These are phyloP conservation scores for Seminavis robusta DNA, from an alignment of 108 stramenopile genomes.

Conservation along the genomic window DNA sequence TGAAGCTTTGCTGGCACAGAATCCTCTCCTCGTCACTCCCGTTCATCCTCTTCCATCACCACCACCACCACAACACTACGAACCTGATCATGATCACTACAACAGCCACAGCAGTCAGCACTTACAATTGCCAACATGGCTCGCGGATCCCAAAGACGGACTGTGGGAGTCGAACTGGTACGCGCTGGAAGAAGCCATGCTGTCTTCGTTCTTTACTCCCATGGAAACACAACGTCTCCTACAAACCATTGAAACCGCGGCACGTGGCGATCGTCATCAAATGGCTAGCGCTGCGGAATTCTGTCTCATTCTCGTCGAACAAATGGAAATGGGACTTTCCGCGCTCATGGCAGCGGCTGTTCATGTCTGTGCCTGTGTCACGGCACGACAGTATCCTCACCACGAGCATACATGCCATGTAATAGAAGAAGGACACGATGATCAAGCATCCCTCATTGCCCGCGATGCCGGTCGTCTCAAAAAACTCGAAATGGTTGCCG, in stretches of 20 bases:
- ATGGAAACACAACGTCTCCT: slow-evolving; percentile 37
- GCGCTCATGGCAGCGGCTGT: slow-evolving; percentile 65
- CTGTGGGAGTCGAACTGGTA: slow-evolving; percentile 24
- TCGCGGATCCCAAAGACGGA: slow-evolving; percentile 20
- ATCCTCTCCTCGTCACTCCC: no score
- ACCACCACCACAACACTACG: no score
- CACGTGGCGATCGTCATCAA: slow-evolving; percentile 41
- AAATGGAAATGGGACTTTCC: slow-evolving; percentile 71
- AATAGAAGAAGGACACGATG: slow-evolving; percentile 30
- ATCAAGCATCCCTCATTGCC: slow-evolving; percentile 54
- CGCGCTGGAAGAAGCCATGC: slow-evolving; percentile 27
- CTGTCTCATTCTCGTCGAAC: slow-evolving; percentile 64
- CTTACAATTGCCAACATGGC: slow-evolving; percentile 35
- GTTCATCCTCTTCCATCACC: no score
- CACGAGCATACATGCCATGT: background rate
- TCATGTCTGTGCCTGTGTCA: slow-evolving; percentile 56
- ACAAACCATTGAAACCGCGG: slow-evolving; percentile 54
- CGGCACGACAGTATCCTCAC: slow-evolving; percentile 25
- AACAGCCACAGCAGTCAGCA: no score
- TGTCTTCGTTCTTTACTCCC: slow-evolving; percentile 38
- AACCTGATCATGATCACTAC: no score
- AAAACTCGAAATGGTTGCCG: slow-evolving; percentile 58
- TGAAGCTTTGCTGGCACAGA: no score
- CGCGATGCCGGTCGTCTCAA: slow-evolving; percentile 69
- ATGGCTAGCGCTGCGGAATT: slow-evolving; percentile 76